Conservation (phyloP, 1,284 basidiomycete genomes). For the Ustilago hordei region DNA sequence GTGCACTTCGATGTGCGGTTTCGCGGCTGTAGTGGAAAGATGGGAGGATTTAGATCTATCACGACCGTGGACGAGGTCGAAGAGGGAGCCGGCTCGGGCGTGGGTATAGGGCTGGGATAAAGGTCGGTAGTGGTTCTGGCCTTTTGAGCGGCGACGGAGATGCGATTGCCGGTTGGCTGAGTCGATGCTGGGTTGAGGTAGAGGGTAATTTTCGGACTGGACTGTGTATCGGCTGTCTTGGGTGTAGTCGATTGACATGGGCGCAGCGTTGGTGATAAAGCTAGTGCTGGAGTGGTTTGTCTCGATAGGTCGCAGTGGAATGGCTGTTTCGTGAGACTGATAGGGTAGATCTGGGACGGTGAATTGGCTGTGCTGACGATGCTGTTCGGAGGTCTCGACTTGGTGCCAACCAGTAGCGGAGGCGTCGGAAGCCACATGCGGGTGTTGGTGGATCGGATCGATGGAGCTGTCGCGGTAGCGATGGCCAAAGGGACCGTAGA, state of each 20-base stretch:
- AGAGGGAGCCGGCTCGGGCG: constrained; percentile 26
- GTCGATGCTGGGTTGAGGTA: neutral
- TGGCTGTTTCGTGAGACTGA: constrained; percentile 9
- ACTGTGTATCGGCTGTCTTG: constrained; percentile 25
- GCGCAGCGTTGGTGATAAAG: constrained; percentile 21
- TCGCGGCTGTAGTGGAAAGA: neutral
- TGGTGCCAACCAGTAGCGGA: constrained; percentile 27
- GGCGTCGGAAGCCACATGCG: constrained; percentile 4
- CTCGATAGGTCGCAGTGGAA: constrained; percentile 20
- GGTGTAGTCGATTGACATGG: constrained; percentile 20
- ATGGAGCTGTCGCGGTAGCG: constrained; percentile 17
- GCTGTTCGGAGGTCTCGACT: constrained; percentile 38
- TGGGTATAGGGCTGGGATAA: constrained; percentile 4
- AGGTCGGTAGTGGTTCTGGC: neutral
- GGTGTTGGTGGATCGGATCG: neutral
- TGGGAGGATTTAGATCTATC: constrained; percentile 12
- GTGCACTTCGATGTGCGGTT: constrained; percentile 48
- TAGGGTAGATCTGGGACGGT: constrained; percentile 1
- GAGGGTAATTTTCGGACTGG: constrained; percentile 14
- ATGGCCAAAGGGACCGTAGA: constrained; percentile 48
- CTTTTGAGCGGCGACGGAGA: constrained; percentile 28
- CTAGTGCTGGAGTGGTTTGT: constrained; percentile 9
- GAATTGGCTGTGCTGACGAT: constrained; percentile 3
- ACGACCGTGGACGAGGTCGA: constrained; percentile 41
- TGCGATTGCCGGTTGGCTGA: constrained; percentile 4